These are phyloP conservation scores for Platanthera guangdongensis DNA, from an alignment of 106 monocot genomes.

Conservation along the genomic window DNA sequence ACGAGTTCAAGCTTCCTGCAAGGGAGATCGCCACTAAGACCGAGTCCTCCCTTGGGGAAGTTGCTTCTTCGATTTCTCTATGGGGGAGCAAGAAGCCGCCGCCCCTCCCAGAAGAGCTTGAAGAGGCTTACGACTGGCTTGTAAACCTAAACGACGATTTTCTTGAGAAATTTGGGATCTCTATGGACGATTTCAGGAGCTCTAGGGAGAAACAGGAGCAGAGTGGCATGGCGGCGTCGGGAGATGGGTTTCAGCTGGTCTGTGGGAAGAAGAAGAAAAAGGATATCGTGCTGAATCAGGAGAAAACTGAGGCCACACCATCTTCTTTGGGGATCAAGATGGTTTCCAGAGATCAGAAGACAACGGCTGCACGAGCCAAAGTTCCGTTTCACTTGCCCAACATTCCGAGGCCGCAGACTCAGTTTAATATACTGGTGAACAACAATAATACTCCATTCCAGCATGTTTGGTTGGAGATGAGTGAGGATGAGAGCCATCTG, in stretches of 20 bases:
- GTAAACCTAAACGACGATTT: conserved; percentile 64
- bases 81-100: conserved; percentile 17
- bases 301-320: conserved; percentile 2
- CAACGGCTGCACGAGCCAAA: conserved; percentile 20
- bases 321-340: conserved; percentile 33
- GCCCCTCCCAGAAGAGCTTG: conserved; percentile 31
- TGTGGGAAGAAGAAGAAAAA: conserved; percentile 60
- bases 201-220: conserved; percentile 49
- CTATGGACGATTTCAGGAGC: conserved; percentile 71
- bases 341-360: conserved; percentile 53
- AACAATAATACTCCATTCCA: conserved; percentile 72
- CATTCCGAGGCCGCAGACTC: conserved; percentile 63
- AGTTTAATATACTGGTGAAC: conserved; percentile 72
- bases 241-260: conserved; percentile 76
- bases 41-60: conserved; percentile 15
- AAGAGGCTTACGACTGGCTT: conserved; percentile 56
- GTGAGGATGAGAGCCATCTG: conserved; percentile 47
- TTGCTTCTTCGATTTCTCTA: conserved; percentile 19
- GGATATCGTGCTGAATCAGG: conserved; percentile 4
- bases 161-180: conserved; percentile 41
- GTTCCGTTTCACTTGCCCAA: conserved; percentile 76
- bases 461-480: conserved; percentile 94
- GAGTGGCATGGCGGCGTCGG: conserved; percentile 6
- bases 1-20: conserved; percentile 38
- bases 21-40: conserved; percentile 19